Percentiles rank a stretch among this genome's conserved stretches.
phyloP scores from a whole-genome alignment of 306 rosid species.

The Cucumis cinereus region DNA sequence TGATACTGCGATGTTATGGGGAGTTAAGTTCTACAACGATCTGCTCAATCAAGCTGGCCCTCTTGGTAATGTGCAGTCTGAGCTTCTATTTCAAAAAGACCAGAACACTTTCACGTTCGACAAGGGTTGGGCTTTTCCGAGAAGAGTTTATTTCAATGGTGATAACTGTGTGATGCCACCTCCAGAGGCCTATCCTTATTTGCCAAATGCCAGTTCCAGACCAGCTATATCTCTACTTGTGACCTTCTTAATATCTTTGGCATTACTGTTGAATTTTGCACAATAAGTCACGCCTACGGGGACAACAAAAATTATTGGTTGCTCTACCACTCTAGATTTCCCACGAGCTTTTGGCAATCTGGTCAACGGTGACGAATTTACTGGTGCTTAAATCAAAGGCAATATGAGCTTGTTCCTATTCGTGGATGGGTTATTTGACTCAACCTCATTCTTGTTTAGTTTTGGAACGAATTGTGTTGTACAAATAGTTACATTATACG shows the following conservation, averaged over 20 bases:
- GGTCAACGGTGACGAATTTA: constrained; percentile 8
- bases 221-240: constrained; percentile 22
- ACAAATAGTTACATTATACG: neutral
- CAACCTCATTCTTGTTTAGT: constrained; percentile 8
- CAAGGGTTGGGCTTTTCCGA: constrained; percentile 97
- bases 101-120: constrained; percentile 74
- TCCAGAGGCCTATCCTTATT: constrained; percentile 95
- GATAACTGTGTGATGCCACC: constrained; percentile 83
- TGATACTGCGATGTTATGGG: constrained; percentile 94
- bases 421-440: neutral
- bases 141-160: constrained; percentile 88
- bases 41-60: constrained; percentile 70
- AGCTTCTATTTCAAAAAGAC: constrained; percentile 76
- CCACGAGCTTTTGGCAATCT: constrained; percentile 13
- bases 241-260: constrained; percentile 35
- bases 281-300: constrained; percentile 13
- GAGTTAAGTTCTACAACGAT: constrained; percentile 83
- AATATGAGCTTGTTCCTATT: neutral
- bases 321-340: constrained; percentile 9
- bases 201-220: constrained; percentile 55
- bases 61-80: constrained; percentile 85
- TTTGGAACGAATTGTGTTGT: constrained; percentile 2
- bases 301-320: constrained; percentile 3
- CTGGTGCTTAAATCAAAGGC: constrained; percentile 6
- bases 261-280: constrained; percentile 27